Evolutionary conservation across 2,329 filamentous ascomycete species (phyloP), one percentile per base, ranked within the genome.

Genomic region (Xylariaceae sp.): DNA sequence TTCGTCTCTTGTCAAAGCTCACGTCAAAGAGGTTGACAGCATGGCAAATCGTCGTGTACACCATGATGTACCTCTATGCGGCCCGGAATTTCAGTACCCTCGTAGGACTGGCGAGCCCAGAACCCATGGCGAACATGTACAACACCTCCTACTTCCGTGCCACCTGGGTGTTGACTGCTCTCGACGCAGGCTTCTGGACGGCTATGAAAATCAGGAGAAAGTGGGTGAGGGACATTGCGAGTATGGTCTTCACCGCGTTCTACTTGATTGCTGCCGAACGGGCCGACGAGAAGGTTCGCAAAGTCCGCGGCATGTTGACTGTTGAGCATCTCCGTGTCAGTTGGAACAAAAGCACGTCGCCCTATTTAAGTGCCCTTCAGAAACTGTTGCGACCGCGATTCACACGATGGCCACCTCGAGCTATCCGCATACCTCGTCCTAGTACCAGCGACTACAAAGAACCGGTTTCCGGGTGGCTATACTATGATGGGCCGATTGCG

Each of bases 161-260:
- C 57, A 99, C 94, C 71, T 99, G 94, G 94, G 85, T 97, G 13
- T 87, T 94, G 56, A 99, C 94, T 0, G 94, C 92, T 0, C 77
- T 99, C 62, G 94, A 99, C 69, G 94, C 94, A 4, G 94, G 94
- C 1, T 99, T 97, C 74, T 99, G 94, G 94, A 96, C 92, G 0
- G 94, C 94, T 39, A 99, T 99, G 94, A 88, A 86, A 69, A 92
- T 99, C 64, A 84, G 84, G 52, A 73, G 72, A 55, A 92, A 89
- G 68, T 92, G 89, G 85, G 67, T 96, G 48, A 82, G 92, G 45
- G 92, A 97, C 72, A 71, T 96, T 11, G 84, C 89, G 8, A 92
- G 90, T 71, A 80, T 97, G 17, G 78, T 90, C 51, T 97, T 97
- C 74, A 90, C 90, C 0, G 72, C 88, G 9, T 99, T 96, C 75